phyloP scores from a whole-genome alignment of 495 filamentous ascomycete species.

The Daldinia grandis region DNA sequence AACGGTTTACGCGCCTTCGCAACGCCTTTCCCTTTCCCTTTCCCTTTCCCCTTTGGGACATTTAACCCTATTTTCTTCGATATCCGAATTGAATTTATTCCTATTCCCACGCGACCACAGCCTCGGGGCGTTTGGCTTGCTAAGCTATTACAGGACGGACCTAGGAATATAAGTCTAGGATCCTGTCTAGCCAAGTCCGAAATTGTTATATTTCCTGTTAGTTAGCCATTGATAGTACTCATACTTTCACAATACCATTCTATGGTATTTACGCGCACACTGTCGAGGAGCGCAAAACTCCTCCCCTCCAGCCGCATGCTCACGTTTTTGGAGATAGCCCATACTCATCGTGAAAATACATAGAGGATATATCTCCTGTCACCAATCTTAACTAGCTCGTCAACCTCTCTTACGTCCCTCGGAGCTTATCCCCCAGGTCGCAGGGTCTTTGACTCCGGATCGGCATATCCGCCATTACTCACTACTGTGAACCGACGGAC shows the following conservation, averaged over 20 bases:
- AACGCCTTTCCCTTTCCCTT: constrained; percentile 2
- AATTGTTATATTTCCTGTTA: constrained; percentile 12
- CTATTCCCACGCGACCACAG: constrained; percentile 7
- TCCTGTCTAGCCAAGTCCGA: not conserved
- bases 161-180: constrained; percentile 7
- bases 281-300: not conserved
- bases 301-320: constrained; percentile 13
- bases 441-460: not conserved
- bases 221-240: constrained; percentile 21
- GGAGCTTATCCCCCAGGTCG: not conserved
- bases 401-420: not conserved
- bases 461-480: constrained; percentile 5
- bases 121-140: not conserved
- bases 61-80: constrained; percentile 2
- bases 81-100: constrained; percentile 15
- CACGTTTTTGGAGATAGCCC: not conserved
- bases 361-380: constrained; percentile 3
- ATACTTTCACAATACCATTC: constrained; percentile 2
- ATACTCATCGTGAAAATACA: constrained; percentile 14
- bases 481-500: too few species aligned
- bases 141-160: not conserved
- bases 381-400: constrained; percentile 17
- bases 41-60: not conserved
- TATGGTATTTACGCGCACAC: constrained; percentile 4
- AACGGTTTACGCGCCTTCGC: not conserved